Evolutionary conservation across 2,329 filamentous ascomycete species (phyloP), one percentile per base, ranked within the genome.

Genomic region (Cadophora malorum): DNA sequence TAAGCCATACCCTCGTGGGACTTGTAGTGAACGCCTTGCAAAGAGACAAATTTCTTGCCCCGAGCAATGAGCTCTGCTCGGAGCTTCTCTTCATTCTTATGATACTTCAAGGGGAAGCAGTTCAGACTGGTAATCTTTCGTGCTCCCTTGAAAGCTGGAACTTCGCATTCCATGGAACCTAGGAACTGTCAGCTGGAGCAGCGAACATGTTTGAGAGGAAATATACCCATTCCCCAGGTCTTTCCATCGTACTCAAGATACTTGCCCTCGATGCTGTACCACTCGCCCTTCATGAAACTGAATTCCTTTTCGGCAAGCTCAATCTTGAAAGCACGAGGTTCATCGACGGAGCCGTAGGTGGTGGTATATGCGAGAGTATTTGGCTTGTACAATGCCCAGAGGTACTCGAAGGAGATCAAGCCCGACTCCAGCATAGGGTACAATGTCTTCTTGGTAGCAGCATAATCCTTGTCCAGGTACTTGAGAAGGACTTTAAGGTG

Each of bases 221-320:
- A 19, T 70, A 67, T 73, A 74, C 91, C 92, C 74, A 91, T 90
- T 2, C 93, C 94, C 76, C 94, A 96, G 7, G 86, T 85, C 77
- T 96, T 96, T 67, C 94, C 94, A 73, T 97, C 93, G 69, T 93
- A 97, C 75, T 97, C 93, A 31, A 97, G 85, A 73, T 96, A 97
- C 77, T 84, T 80, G 25, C 90, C 93, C 72, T 95, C 91, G 16
- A 97, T 84, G 72, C 84, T 86, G 79, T 94, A 96, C 80, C 87
- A 95, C 21, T 90, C 86, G 4, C 92, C 92, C 71, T 88, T 89
- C 76, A 91, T 85, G 74, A 94, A 88, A 45, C 84, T 88, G 53
- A 80, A 82, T 61, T 92, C 89, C 72, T 92, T 92, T 74, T 89
- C 89, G 0, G 91, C 90, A 71, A 89, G 86, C 68, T 95, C 92